Evolutionary conservation across 176 grass and related monocot genomes (phyloP), one percentile per base, ranked within the genome.

Genomic region (Hordeum marinum): DNA sequence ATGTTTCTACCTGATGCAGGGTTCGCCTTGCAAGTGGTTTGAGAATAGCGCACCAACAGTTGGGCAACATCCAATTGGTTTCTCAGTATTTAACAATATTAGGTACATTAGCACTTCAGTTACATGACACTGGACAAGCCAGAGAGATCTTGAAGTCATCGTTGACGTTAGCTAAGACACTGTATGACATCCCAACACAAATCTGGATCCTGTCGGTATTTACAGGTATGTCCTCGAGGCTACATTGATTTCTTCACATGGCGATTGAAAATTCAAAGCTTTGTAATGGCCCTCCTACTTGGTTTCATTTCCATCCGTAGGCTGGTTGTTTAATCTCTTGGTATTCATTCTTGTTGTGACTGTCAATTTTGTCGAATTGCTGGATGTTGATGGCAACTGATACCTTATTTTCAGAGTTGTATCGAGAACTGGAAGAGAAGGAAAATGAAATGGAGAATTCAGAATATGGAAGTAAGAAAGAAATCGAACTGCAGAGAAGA

Each of bases 171-270:
- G 91, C 96, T 27, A 98, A 95, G 80, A 98, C 96, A 61, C 69
- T 98, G n/a, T 95, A 94, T 92, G 96, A 98, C 46, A 85, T 98
- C 88, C 96, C 96, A 77, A 94, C 96, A 64, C 96, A 98, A 72
- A 98, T 98, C 37, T 98, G 96, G 96, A 89, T 98, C 54, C 89
- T 98, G 75, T 98, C 96, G 77, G 84, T 98, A 88, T 89, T 98
- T 64, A 95, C 96, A 88, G 96, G 93, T 90, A 90, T 67, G 85
- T 4, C 26, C 78, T 72, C 23, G 52, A 48, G 34, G 5, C 43
- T 85, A 12, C 45, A 50, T 69, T 40, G 27, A 58, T 72, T 79
- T 77, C 48, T 67, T 65, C 18, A 50, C 1, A 48, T 63, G 43
- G 32, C 11, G 39, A 60, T 81, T 26, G 15, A 77, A 63, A 45